A percentile compares a stretch with the other conserved stretches of the same genome.
phyloP scores from a whole-genome alignment of 2,329 filamentous ascomycete genomes.

The Nigrospora sphaerica region DNA sequence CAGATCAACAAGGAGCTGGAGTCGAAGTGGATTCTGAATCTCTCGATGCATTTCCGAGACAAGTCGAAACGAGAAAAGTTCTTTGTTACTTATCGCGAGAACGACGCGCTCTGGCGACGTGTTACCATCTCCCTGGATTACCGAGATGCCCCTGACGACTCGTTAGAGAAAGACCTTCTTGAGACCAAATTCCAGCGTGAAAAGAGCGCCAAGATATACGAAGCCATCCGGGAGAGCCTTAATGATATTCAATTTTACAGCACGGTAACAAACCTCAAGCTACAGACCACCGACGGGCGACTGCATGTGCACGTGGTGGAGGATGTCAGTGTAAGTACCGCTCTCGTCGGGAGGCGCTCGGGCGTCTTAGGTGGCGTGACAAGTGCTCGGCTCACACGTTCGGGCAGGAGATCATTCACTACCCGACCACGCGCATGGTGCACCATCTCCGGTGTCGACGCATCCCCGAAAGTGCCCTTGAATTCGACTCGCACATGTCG shows the following conservation, averaged over 20 bases:
- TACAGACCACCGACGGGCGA: conserved; percentile 80
- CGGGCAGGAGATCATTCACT: conserved; percentile 73
- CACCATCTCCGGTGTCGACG: conserved; percentile 62
- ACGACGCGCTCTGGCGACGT: conserved; percentile 70
- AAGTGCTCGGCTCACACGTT: not conserved
- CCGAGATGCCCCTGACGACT: conserved; percentile 68
- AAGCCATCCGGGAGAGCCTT: conserved; percentile 86
- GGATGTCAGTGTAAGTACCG: conserved; percentile 64
- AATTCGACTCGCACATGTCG: conserved; percentile 88
- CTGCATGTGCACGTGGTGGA: conserved; percentile 97
- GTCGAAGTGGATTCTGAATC: conserved; percentile 86
- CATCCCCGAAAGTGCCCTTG: conserved; percentile 66
- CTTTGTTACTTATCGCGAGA: conserved; percentile 89
- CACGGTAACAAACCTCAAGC: conserved; percentile 90
- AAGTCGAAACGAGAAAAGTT: conserved; percentile 92
- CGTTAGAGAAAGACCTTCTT: conserved; percentile 77
- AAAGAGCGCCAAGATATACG: conserved; percentile 89
- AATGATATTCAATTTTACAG: conserved; percentile 94
- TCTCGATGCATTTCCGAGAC: conserved; percentile 97
- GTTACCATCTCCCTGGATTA: conserved; percentile 95
- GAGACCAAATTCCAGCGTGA: conserved; percentile 78
- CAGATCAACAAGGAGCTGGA: conserved; percentile 77
- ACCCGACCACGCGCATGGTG: conserved; percentile 67
- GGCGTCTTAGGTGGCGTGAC: not conserved
- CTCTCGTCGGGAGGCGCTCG: not conserved